These are phyloP conservation scores for Niveomyces coronatus DNA, from an alignment of 2,329 filamentous ascomycete genomes.

Conservation along the genomic window DNA sequence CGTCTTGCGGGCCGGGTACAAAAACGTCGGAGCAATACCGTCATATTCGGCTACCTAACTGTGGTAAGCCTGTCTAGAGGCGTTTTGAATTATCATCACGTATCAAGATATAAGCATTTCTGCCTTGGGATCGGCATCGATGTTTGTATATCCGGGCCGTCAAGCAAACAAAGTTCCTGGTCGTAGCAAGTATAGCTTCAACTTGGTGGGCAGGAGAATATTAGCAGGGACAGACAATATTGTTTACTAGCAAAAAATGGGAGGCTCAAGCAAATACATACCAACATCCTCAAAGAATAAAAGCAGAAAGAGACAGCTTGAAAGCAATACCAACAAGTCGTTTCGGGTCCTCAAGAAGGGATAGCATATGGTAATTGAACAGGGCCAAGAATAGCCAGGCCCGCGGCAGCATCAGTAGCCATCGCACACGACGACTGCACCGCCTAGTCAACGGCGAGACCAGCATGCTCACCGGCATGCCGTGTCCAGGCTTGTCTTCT, in stretches of 20 bases:
- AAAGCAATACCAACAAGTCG: not conserved
- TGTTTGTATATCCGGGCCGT: no score
- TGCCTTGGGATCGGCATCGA: no score
- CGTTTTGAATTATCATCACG: no score
- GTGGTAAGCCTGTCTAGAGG: no score
- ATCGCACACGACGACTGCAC: slow-evolving; percentile 1
- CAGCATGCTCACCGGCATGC: not conserved
- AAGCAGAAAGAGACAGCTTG: not conserved
- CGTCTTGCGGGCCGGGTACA: no score
- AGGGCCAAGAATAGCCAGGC: not conserved
- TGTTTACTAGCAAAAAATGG: not conserved
- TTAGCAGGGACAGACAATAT: not conserved
- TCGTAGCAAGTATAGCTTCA: slow-evolving; percentile 1
- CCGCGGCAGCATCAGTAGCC: slow-evolving; percentile 1
- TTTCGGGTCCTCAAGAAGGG: not conserved
- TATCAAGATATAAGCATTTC: no score
- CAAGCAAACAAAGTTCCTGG: not conserved
- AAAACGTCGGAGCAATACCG: slow-evolving; percentile 2
- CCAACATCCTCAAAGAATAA: not conserved
- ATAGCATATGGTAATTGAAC: not conserved
- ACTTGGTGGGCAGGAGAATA: not conserved
- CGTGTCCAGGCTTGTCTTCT: not conserved
- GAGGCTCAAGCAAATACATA: not conserved
- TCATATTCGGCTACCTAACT: no score
- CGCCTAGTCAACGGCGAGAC: not conserved